Conservation (phyloP, 1,284 basidiomycete genomes). For the Tilletia caries region DNA sequence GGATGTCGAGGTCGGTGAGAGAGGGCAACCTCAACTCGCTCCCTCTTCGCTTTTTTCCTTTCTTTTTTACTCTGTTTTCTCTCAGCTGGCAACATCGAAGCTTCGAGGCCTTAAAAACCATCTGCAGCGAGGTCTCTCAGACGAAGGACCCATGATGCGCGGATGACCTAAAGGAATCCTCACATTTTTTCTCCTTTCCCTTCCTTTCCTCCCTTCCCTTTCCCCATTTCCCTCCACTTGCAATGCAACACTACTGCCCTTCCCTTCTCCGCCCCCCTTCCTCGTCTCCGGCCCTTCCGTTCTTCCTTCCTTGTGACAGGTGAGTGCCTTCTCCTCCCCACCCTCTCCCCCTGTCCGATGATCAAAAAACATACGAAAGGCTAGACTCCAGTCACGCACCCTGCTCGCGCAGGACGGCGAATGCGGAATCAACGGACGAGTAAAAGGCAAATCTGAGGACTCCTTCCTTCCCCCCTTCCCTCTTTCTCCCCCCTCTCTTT, state of each 20-base stretch:
- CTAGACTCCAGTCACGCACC: too few species aligned
- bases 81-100: not conserved
- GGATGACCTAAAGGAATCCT: conserved; percentile 14
- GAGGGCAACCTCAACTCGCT: not conserved
- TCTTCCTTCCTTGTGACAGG: not conserved
- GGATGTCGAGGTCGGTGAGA: too few species aligned
- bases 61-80: not conserved
- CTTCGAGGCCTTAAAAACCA: conserved; percentile 12
- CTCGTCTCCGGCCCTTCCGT: not conserved
- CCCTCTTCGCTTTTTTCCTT: not conserved
- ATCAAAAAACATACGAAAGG: not conserved
- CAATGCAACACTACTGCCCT: not conserved
- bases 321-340: not conserved
- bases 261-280: not conserved
- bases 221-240: not conserved
- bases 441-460: too few species aligned
- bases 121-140: conserved; percentile 1
- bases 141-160: conserved; percentile 4
- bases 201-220: not conserved
- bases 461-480: too few species aligned
- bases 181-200: not conserved
- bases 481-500: too few species aligned
- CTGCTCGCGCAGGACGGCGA: too few species aligned
- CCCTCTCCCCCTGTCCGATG: not conserved
- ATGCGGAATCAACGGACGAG: too few species aligned